Conservation (phyloP, 164 flowering plant species). For the Vitis labrusca region DNA sequence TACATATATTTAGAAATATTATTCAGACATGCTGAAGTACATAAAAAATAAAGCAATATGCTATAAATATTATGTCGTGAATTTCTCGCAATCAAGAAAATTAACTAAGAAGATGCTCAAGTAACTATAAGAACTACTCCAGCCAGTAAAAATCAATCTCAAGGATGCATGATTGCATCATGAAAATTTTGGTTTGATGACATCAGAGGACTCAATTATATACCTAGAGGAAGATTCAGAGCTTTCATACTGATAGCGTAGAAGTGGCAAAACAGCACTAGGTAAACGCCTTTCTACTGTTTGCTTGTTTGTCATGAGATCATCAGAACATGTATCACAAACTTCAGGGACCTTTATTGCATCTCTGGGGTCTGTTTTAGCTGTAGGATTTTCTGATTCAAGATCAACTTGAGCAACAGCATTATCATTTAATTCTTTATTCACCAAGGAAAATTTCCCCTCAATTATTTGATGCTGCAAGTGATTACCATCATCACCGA, state of each 20-base stretch:
- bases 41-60: no score
- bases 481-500: slow-evolving; percentile 25
- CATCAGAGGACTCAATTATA: slow-evolving; percentile 8
- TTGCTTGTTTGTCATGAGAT: slow-evolving; percentile 35
- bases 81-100: not conserved
- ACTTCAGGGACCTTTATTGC: slow-evolving; percentile 27
- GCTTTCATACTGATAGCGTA: slow-evolving; percentile 72
- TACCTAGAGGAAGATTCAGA: slow-evolving; percentile 95
- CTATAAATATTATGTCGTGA: no score
- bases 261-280: slow-evolving; percentile 61
- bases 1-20: no score
- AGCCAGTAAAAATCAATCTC: not conserved
- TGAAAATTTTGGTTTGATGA: not conserved
- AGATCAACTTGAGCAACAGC: slow-evolving; percentile 20
- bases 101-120: not conserved
- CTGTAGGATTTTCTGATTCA: slow-evolving; percentile 25
- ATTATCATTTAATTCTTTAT: slow-evolving; percentile 16
- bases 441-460: slow-evolving; percentile 18
- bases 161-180: not conserved
- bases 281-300: slow-evolving; percentile 53
- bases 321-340: slow-evolving; percentile 34
- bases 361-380: slow-evolving; percentile 29
- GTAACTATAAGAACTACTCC: not conserved
- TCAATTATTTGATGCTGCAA: slow-evolving; percentile 36
- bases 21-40: no score